Base-by-base conservation (phyloP, 495 filamentous ascomycete genomes). In the Thozetella sp. region DNA sequence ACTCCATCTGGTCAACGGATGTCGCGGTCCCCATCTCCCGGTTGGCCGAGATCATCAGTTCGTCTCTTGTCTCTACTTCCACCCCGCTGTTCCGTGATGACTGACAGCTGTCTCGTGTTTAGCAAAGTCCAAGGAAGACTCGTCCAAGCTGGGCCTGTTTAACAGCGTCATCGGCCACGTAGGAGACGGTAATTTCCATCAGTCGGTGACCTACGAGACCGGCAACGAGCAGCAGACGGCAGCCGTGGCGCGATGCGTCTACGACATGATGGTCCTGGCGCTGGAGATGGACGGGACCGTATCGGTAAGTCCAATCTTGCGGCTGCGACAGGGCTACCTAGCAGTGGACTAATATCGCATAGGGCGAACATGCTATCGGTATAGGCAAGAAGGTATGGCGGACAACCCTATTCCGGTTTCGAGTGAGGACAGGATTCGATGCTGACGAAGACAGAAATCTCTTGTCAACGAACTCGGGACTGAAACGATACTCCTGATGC, bases 91-190 rank as follows among this genome's bases (percentile, higher is more conserved):
- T 37, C 30, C 30, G 30, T 15, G 15, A 37, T 37, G 6, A 6
- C 30, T 37, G 26, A 45, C 37, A 1, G 11, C 3, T 66, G 50
- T 70, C 46, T 19, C 2, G 24, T 27, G 2, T 25, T 0, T 58
- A 85, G 84, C 87, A 67, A 79, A 81, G 25, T 85, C 86, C n/a
- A 88, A 90, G 70, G 76, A 79, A 46, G 85, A 89, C 55, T 75
- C 88, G 30, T 75, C 83, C 30, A 69, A 81, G 30, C 75, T 88
- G 2, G 87, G 88, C 24, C 71, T 92, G 13, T 88, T 91, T 59
- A 86, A 87, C 22, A 86, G 82, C 65, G 86, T 90, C 30, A 80
- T 93, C 1, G 90, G 88, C n/a, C 90, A 92, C 61, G 84, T 91
- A 24, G 90, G 91, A 13, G 71, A 72, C 24, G 72, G 71, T 0